These are phyloP conservation scores for Celoporthe dispersa DNA, from an alignment of 2,329 filamentous ascomycete species.

Conservation along the genomic window DNA sequence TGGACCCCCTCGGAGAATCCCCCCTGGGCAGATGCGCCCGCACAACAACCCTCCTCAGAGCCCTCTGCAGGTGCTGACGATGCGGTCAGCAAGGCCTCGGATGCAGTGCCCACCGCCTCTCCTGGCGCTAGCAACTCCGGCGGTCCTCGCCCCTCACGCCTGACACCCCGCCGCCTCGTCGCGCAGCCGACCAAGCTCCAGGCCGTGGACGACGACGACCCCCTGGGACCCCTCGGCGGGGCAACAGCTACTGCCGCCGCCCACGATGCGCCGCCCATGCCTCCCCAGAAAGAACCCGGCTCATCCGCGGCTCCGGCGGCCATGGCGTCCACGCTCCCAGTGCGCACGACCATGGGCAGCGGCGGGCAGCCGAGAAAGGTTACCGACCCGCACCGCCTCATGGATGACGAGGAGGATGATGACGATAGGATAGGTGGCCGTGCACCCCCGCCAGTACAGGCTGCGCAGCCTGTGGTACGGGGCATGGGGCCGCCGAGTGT, in stretches of 20 bases:
- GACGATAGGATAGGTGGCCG: slow-evolving; percentile 51
- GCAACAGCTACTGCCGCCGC: slow-evolving; percentile 48
- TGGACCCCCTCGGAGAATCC: slow-evolving; percentile 57
- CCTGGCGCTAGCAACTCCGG: slow-evolving; percentile 36
- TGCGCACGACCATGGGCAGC: slow-evolving; percentile 61
- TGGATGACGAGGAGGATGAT: slow-evolving; percentile 69
- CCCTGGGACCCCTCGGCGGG: slow-evolving; percentile 73
- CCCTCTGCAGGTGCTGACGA: slow-evolving; percentile 36
- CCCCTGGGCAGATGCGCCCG: slow-evolving; percentile 57
- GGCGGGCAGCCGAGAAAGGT: slow-evolving; percentile 43
- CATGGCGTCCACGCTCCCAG: slow-evolving; percentile 45
- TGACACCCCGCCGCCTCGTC: slow-evolving; percentile 65
- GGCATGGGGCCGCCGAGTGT: slow-evolving; percentile 73
- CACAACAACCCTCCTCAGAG: slow-evolving; percentile 38
- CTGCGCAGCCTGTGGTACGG: slow-evolving; percentile 56
- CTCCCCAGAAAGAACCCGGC: slow-evolving; percentile 67
- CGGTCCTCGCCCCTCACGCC: slow-evolving; percentile 48
- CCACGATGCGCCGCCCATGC: slow-evolving; percentile 61
- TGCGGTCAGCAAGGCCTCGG: slow-evolving; percentile 36
- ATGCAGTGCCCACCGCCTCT: slow-evolving; percentile 36
- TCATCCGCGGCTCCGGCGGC: slow-evolving; percentile 17
- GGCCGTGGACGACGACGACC: slow-evolving; percentile 74
- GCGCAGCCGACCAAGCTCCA: slow-evolving; percentile 79
- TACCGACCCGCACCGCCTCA: slow-evolving; percentile 67
- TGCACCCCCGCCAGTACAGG: slow-evolving; percentile 70